A percentile compares a stretch with the other conserved stretches of the same genome.
Conservation (phyloP, 371 early-diverging fungal species). For the Apophysomyces sp. region DNA sequence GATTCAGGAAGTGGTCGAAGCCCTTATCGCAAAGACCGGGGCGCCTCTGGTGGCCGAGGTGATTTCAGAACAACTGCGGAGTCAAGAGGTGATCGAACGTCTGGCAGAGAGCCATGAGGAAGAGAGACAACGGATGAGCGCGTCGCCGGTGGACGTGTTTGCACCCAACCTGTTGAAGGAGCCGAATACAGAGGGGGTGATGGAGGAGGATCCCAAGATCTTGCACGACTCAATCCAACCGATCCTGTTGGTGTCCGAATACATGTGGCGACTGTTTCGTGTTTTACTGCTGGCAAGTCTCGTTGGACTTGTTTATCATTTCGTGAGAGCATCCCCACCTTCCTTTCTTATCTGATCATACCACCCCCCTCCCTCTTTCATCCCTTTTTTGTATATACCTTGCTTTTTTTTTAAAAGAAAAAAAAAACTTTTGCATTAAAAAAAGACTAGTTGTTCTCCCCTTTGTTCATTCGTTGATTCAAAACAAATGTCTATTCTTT, state of each 20-base stretch:
- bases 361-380: background rate
- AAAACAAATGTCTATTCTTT: no score
- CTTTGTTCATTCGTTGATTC: no score
- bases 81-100: slow-evolving; percentile 46
- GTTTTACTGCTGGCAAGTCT: slow-evolving; percentile 38
- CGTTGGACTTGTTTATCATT: slow-evolving; percentile 39
- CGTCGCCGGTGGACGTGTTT: slow-evolving; percentile 10
- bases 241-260: slow-evolving; percentile 28
- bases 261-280: slow-evolving; percentile 41
- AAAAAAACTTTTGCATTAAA: no score
- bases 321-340: slow-evolving; percentile 19
- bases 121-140: slow-evolving; percentile 10
- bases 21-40: slow-evolving; percentile 38
- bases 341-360: slow-evolving; percentile 1
- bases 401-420: no score
- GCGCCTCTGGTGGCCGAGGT: slow-evolving; percentile 43
- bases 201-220: background rate
- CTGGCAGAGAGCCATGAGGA: slow-evolving; percentile 34
- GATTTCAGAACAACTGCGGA: slow-evolving; percentile 40
- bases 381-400: background rate
- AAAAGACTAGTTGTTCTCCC: no score
- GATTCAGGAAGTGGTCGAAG: slow-evolving; percentile 45
- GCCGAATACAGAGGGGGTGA: slow-evolving; percentile 4
- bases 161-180: slow-evolving; percentile 18
- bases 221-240: slow-evolving; percentile 3